Conservation (phyloP, 768 basidiomycete genomes). For the Vishniacozyma victoriae region DNA sequence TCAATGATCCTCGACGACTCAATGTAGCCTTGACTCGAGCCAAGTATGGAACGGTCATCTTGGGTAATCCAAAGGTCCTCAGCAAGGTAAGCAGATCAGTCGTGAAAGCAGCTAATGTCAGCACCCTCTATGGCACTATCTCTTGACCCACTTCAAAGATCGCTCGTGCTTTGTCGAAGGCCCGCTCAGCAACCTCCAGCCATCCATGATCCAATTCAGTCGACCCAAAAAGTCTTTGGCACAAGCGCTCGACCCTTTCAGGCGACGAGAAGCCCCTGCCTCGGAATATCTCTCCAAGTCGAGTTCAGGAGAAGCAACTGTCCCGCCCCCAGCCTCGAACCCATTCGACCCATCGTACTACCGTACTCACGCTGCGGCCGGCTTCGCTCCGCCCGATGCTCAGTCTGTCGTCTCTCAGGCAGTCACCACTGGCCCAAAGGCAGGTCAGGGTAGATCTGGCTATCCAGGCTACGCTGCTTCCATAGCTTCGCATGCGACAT, state of each 20-base stretch:
- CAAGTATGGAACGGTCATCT: conserved; percentile 95
- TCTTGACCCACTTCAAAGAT: conserved; percentile 98
- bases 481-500: conserved; percentile 85
- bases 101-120: conserved; percentile 48
- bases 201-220: conserved; percentile 99
- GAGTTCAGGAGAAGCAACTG: conserved; percentile 41
- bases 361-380: conserved; percentile 85
- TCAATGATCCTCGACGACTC: conserved; percentile 91
- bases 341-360: conserved; percentile 96
- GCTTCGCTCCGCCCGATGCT: conserved; percentile 72
- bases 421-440: conserved; percentile 64
- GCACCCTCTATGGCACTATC: conserved; percentile 98
- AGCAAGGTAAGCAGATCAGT: conserved; percentile 67
- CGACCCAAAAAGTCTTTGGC: conserved; percentile 83
- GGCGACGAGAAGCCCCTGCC: conserved; percentile 85
- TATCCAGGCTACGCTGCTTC: conserved; percentile 80
- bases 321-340: conserved; percentile 76
- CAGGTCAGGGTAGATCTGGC: conserved; percentile 61
- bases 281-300: conserved; percentile 64
- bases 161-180: conserved; percentile 89
- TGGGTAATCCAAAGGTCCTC: conserved; percentile 99
- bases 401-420: conserved; percentile 96
- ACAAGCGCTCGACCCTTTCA: conserved; percentile 89
- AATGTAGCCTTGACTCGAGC: conserved; percentile 96
- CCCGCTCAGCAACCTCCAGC: conserved; percentile 87